These are phyloP conservation scores for Pseudozyma pruni DNA, from an alignment of 1,284 basidiomycete species.

Conservation along the genomic window DNA sequence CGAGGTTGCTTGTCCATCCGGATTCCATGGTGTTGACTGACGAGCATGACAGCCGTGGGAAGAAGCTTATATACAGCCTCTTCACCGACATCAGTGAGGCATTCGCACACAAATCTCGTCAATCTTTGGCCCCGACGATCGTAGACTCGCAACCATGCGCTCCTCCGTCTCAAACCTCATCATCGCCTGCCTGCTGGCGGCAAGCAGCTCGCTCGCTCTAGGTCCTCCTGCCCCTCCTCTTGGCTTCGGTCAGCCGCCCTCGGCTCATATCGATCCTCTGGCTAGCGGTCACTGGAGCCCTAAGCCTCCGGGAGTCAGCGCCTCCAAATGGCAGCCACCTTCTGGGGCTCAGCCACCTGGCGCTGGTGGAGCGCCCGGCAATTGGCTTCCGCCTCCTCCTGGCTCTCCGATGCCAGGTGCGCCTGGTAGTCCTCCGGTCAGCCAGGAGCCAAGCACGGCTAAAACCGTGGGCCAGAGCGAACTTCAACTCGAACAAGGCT, in stretches of 20 bases:
- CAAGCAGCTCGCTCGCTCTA: conserved; percentile 1
- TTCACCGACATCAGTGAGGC: too few relatives aligned
- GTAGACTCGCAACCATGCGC: not conserved
- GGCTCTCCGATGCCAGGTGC: not conserved
- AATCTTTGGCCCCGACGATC: too few relatives aligned
- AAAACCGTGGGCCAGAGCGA: not conserved
- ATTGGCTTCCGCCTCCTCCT: not conserved
- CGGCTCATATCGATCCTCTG: conserved; percentile 1
- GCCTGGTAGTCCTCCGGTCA: not conserved
- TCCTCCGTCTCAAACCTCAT: not conserved
- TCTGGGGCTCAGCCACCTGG: too few relatives aligned
- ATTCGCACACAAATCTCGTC: too few relatives aligned
- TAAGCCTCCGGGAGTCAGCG: not conserved
- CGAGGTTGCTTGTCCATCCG: too few relatives aligned
- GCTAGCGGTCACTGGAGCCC: conserved; percentile 1
- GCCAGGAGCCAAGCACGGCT: not conserved
- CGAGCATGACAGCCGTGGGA: too few relatives aligned
- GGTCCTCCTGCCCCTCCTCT: not conserved
- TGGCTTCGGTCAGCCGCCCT: not conserved
- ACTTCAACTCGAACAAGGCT: conserved; percentile 20
- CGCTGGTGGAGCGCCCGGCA: not conserved
- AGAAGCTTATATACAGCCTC: too few relatives aligned
- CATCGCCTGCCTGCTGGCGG: not conserved
- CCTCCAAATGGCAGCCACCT: too few relatives aligned
- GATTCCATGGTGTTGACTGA: too few relatives aligned